Base-by-base conservation (phyloP, 441 rosid genomes). In the Gossypium gossypioides region DNA sequence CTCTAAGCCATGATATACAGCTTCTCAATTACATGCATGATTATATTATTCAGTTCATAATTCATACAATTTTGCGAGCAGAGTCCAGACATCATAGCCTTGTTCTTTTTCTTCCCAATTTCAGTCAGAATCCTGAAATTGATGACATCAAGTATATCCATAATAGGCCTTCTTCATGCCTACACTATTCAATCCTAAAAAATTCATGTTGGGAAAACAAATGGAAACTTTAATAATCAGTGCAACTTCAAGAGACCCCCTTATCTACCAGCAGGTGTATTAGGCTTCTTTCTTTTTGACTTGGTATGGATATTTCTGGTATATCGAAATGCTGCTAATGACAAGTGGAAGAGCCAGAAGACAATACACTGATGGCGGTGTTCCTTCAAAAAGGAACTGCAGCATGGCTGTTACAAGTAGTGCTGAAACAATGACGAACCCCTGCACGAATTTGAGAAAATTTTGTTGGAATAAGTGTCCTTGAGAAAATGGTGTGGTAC, bases 381-480 rank as follows among this genome's bases (percentile, higher is more conserved):
- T 87, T 60, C 97, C 99, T 87, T 95, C 98, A 21, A 91, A 89
- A 60, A 89, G 80, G 79, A 95, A 95, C 80, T 91, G 99, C 66
- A 95, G 82, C 77, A 95, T 37, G 16, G 98, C 97, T 0, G 98
- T 95, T 42, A 92, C 98, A 0, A 95, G 89, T 50, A 95, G 93
- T n/a, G 99, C 97, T 0, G 92, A 95, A 44, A 95, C 98, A 77
- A 89, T 92, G 77, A 95, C 97, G 77, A 95, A 95, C 4, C 99
- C 99, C 98, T 92, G 93, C 83, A 78, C 13, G 21, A 37, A 70
- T 60, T 51, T 55, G 13, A 29, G 5, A 68, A 67, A 25, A 8
- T 48, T 24, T n/a, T 48, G n/a, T 10, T 25, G 34, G 21, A 22
- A 3, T 50, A 19, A 40, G 5, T 4, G 24, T 64, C 12, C 10